Evolutionary conservation across 805 yeast genomes (phyloP), one percentile per base, ranked within the genome.

Genomic region (Ogataea trehalophila): DNA sequence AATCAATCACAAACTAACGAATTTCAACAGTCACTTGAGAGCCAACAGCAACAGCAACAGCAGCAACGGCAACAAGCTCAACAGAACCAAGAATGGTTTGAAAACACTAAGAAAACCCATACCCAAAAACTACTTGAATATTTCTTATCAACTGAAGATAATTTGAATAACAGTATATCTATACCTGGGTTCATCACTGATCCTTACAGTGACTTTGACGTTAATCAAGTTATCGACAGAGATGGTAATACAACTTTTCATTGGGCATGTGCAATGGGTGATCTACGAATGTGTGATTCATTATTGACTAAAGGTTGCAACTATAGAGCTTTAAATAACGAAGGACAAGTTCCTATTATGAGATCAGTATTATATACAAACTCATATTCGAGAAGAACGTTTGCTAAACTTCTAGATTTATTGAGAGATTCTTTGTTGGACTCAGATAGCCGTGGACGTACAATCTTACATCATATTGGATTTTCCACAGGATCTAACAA

Each of bases 231-330:
- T 4, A 87, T 94, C 23, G 99, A 94, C 63, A 91, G 87, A 49
- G 97, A 94, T 61, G 95, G 96, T 1, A 95, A 94, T 61, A 87
- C 97, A 0, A 85, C 96, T 2, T 81, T 94, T 56, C 99, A 94
- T 67, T 94, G 98, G 97, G 96, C 98, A 0, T 89, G 97, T 50
- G 86, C 98, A 1, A 89, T 94, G 79, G 99, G 98, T 4, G 87
- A 84, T 62, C 67, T 85, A 33, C 77, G 76, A 41, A 81, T 91
- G 67, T 82, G 88, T 47, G 94, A 85, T 55, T 77, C 90, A 14
- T 73, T 94, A 38, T 68, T 88, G 31, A 73, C 81, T 29, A 80
- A 84, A 37, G 95, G 96, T 5, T 94, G 96, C 2, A 78, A 83
- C 66, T 76, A 79, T 47, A 66, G 74, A 41, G 73, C 74, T 4